Percentiles rank a stretch among this genome's conserved stretches.
Conservation (phyloP, 352 stramenopile genomes). For the Globisporangium takayamanum region DNA sequence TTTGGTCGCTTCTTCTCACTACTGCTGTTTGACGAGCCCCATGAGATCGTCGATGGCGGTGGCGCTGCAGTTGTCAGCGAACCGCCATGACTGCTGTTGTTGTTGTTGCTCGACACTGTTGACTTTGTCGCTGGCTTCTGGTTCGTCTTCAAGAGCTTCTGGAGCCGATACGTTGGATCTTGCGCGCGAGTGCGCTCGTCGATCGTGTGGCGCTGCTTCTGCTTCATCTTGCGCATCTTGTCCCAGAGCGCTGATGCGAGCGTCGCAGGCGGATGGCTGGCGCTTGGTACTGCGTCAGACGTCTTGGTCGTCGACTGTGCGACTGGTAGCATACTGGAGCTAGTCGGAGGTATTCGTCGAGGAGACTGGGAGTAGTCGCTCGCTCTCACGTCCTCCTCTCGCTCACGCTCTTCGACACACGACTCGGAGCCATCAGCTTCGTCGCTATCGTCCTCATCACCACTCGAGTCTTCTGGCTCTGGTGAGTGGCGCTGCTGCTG, state of each 20-base stretch:
- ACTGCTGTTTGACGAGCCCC: slow-evolving; percentile 26
- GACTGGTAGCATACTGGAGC: neutral
- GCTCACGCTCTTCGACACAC: slow-evolving; percentile 1
- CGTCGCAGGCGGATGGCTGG: slow-evolving; percentile 18
- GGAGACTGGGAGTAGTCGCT: neutral
- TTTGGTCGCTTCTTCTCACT: slow-evolving; percentile 54
- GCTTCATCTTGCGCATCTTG: slow-evolving; percentile 52
- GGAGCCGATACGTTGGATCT: slow-evolving; percentile 45
- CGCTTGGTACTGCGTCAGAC: neutral
- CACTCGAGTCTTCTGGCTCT: neutral
- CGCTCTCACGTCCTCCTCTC: neutral
- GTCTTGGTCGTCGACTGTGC: neutral
- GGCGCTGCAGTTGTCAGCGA: slow-evolving; percentile 5
- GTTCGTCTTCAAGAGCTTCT: slow-evolving; percentile 43
- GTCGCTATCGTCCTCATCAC: slow-evolving; percentile 10
- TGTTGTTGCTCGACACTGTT: slow-evolving; percentile 10
- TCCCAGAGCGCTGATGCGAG: slow-evolving; percentile 51
- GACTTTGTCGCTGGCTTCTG: slow-evolving; percentile 1
- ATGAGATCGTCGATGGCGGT: slow-evolving; percentile 23
- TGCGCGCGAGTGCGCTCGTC: slow-evolving; percentile 36
- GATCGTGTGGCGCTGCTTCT: slow-evolving; percentile 28
- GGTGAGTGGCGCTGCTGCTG: neutral
- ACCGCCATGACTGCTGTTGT: neutral
- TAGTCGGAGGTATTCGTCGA: too few relatives aligned
- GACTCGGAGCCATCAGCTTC: neutral